Percentiles rank a stretch among this genome's conserved stretches.
Conservation (phyloP, 2,329 filamentous ascomycete genomes). For the Talaromyces sp. region DNA sequence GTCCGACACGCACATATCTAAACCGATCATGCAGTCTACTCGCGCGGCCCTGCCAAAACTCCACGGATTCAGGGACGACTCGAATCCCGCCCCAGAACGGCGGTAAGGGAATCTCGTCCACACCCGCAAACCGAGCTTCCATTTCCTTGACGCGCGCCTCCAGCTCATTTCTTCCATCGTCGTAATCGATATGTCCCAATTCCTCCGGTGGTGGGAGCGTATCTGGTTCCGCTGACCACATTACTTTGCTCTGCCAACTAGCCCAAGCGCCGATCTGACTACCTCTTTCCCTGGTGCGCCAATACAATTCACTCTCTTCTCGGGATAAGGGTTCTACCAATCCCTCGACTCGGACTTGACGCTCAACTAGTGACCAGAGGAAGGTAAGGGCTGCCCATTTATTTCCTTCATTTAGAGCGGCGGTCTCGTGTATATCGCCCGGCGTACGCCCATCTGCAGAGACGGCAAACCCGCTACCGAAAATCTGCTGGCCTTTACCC, state of each 20-base stretch:
- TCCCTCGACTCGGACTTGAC: conserved; percentile 90
- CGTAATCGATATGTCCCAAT: conserved; percentile 38
- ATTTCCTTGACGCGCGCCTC: conserved; percentile 74
- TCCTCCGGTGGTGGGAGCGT: conserved; percentile 28
- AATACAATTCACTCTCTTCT: conserved; percentile 70
- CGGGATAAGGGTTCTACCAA: conserved; percentile 60
- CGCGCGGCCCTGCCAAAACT: conserved; percentile 94
- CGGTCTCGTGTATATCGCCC: conserved; percentile 17
- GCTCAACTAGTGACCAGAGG: conserved; percentile 81
- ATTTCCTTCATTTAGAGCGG: conserved; percentile 51
- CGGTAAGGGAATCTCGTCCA: conserved; percentile 81
- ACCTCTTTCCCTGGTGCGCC: conserved; percentile 67
- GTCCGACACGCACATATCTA: conserved; percentile 69
- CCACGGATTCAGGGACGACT: conserved; percentile 77
- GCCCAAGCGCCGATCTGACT: conserved; percentile 90
- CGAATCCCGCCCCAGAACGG: conserved; percentile 93
- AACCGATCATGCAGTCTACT: conserved; percentile 94
- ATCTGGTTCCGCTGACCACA: conserved; percentile 47
- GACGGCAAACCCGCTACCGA: conserved; percentile 24
- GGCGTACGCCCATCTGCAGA: conserved; percentile 15
- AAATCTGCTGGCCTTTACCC: conserved; percentile 43
- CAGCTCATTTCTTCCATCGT: conserved; percentile 70
- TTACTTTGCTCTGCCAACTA: conserved; percentile 77
- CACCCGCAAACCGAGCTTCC: conserved; percentile 69
- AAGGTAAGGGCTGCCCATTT: conserved; percentile 80